Percentiles rank a stretch among this genome's conserved stretches.
Evolutionary conservation across 2,329 filamentous ascomycete genomes (phyloP).

Genomic region (Dryadomyces sulphureus): DNA sequence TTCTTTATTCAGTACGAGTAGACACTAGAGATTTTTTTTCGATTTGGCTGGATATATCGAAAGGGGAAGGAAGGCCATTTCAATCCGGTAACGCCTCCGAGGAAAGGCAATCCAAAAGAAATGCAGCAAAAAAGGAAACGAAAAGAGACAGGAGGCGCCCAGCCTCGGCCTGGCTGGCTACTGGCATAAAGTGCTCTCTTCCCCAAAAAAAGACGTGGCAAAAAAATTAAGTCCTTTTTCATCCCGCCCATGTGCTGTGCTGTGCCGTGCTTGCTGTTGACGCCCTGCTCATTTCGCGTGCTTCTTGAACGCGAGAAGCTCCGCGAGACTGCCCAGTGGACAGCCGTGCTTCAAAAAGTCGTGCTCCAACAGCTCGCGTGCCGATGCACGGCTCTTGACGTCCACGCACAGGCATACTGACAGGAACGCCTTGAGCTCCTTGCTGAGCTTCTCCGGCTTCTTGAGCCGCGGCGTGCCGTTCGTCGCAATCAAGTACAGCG

Average conservation of each 20-base stretch:
- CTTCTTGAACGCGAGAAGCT: conserved; percentile 78
- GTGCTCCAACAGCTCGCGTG: conserved; percentile 75
- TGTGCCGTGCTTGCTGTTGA: too few relatives aligned
- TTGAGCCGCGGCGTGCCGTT: conserved; percentile 94
- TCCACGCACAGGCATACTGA: conserved; percentile 94
- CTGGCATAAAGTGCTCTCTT: background rate
- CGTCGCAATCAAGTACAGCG: conserved; percentile 91
- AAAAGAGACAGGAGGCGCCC: background rate
- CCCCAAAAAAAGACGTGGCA: background rate
- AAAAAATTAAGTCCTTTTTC: too few relatives aligned
- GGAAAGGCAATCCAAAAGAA: background rate
- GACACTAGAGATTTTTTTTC: conserved; percentile 4
- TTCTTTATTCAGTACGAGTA: background rate
- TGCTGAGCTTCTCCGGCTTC: conserved; percentile 95
- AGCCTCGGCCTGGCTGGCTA: background rate
- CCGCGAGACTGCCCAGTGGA: conserved; percentile 65
- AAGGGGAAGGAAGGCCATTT: conserved; percentile 2
- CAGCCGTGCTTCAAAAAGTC: conserved; percentile 93
- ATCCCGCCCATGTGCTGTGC: too few relatives aligned
- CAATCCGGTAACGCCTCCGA: background rate
- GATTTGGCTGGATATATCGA: conserved; percentile 10
- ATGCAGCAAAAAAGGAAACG: background rate
- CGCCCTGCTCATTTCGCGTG: conserved; percentile 51
- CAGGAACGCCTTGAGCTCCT: conserved; percentile 94
- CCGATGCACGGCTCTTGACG: conserved; percentile 84